Evolutionary conservation across 2,329 filamentous ascomycete species (phyloP).

Genomic region (Hypoxylon sp.): DNA sequence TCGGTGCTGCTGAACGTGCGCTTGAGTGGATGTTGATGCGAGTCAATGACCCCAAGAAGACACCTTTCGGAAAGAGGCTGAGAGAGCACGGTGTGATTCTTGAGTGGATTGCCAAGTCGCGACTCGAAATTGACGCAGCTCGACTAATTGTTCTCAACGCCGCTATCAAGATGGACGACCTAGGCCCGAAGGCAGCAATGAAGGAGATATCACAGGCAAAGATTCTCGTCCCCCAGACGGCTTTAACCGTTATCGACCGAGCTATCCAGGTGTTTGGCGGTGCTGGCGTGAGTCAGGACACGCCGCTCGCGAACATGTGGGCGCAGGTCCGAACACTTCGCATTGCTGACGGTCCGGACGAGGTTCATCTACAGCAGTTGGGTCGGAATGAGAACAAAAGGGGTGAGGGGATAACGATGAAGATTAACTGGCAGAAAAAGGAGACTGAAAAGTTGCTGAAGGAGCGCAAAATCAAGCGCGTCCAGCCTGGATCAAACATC

Average conservation of each 20-base stretch:
- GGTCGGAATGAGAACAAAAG: slow-evolving; percentile 85
- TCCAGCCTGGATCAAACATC: slow-evolving; percentile 69
- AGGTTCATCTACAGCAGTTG: slow-evolving; percentile 90
- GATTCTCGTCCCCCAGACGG: slow-evolving; percentile 86
- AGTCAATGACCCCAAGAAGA: slow-evolving; percentile 92
- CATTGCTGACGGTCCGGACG: slow-evolving; percentile 94
- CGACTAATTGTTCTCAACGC: slow-evolving; percentile 94
- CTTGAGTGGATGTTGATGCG: slow-evolving; percentile 96
- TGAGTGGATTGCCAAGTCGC: slow-evolving; percentile 92
- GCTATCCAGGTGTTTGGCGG: slow-evolving; percentile 94
- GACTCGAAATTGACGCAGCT: slow-evolving; percentile 93
- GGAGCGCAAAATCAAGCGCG: slow-evolving; percentile 65
- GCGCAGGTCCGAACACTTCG: slow-evolving; percentile 84
- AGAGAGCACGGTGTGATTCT: slow-evolving; percentile 93
- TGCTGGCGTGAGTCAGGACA: slow-evolving; percentile 93
- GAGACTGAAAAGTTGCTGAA: slow-evolving; percentile 77
- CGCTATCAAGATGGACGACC: slow-evolving; percentile 92
- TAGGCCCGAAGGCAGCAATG: slow-evolving; percentile 88
- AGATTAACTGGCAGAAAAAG: slow-evolving; percentile 75
- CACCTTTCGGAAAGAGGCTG: slow-evolving; percentile 89
- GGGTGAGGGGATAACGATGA: slow-evolving; percentile 71
- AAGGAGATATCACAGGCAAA: slow-evolving; percentile 97
- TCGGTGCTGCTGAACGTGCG: slow-evolving; percentile 90
- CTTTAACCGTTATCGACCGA: slow-evolving; percentile 90
- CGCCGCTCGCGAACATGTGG: slow-evolving; percentile 89